Conservation (phyloP, 495 filamentous ascomycete species). For the Aspergillus sclerotioniger region DNA sequence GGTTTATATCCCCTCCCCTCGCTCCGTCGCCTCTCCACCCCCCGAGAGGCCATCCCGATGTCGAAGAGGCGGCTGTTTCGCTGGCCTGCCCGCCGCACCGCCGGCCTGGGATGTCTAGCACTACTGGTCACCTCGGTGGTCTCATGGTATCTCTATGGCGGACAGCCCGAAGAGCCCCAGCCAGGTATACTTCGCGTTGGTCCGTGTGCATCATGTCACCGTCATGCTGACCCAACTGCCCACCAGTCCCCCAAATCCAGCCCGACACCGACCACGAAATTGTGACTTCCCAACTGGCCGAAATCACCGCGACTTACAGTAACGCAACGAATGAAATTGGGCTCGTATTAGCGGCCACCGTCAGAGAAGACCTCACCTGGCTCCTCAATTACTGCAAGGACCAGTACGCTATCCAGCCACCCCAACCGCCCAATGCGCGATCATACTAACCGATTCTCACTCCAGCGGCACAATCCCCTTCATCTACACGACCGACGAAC, state of each 20-base stretch:
- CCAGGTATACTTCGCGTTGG: conserved; percentile 6
- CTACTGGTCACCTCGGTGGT: conserved; percentile 16
- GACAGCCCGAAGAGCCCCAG: conserved; percentile 3
- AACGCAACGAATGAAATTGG: conserved; percentile 18
- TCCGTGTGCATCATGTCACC: not conserved
- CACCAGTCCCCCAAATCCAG: conserved; percentile 2
- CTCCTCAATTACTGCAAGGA: conserved; percentile 25
- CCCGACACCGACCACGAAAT: conserved; percentile 16
- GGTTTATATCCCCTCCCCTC: not conserved
- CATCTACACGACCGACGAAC: conserved; percentile 35
- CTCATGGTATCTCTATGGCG: conserved; percentile 15
- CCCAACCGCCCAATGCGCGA: not conserved
- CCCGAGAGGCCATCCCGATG: conserved; percentile 19
- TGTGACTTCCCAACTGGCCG: conserved; percentile 14
- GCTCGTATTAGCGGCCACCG: conserved; percentile 27
- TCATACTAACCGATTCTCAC: not conserved
- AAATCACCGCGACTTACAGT: conserved; percentile 18
- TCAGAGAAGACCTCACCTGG: conserved; percentile 28
- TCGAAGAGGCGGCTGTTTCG: conserved; percentile 22
- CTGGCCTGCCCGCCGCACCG: conserved; percentile 22
- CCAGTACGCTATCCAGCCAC: conserved; percentile 16
- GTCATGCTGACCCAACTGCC: conserved; percentile 3
- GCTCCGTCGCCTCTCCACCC: not conserved
- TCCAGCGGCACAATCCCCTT: conserved; percentile 32
- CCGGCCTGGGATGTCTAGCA: conserved; percentile 18